phyloP scores from a whole-genome alignment of 495 filamentous ascomycete species.

The Aspergillus indologenus region DNA sequence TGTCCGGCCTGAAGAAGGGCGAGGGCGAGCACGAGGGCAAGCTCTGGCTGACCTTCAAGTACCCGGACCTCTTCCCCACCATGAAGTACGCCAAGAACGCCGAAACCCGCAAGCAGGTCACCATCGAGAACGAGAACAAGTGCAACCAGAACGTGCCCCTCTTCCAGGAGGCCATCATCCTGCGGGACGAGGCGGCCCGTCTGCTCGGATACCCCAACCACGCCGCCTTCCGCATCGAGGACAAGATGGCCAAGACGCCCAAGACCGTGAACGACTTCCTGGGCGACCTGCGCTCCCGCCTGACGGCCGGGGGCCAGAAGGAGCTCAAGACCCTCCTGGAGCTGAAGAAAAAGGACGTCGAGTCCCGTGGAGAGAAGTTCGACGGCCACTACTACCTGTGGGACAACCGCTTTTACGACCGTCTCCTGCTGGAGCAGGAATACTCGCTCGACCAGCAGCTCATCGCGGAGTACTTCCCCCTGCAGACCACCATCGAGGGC shows the following conservation, averaged over 20 bases:
- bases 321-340: conserved; percentile 70
- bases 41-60: conserved; percentile 64
- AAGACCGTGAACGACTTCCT: conserved; percentile 84
- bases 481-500: conserved; percentile 75
- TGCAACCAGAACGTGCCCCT: conserved; percentile 81
- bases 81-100: conserved; percentile 60
- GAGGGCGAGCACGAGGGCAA: conserved; percentile 66
- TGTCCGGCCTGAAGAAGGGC: conserved; percentile 65
- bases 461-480: conserved; percentile 92
- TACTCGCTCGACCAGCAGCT: conserved; percentile 84
- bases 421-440: conserved; percentile 88
- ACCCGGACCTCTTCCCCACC: conserved; percentile 65
- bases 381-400: conserved; percentile 86
- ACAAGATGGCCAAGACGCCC: conserved; percentile 96
- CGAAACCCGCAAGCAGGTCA: conserved; percentile 55
- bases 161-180: conserved; percentile 80
- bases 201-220: conserved; percentile 90
- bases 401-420: conserved; percentile 86
- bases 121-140: conserved; percentile 71
- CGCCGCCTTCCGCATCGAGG: conserved; percentile 85
- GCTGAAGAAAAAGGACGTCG: conserved; percentile 77
- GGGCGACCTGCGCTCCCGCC: conserved; percentile 68
- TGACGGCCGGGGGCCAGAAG: conserved; percentile 72
- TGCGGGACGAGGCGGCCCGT: conserved; percentile 90
- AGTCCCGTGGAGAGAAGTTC: conserved; percentile 52